phyloP scores from a whole-genome alignment of 2,329 filamentous ascomycete genomes.

The Talaromyces verruculosus region DNA sequence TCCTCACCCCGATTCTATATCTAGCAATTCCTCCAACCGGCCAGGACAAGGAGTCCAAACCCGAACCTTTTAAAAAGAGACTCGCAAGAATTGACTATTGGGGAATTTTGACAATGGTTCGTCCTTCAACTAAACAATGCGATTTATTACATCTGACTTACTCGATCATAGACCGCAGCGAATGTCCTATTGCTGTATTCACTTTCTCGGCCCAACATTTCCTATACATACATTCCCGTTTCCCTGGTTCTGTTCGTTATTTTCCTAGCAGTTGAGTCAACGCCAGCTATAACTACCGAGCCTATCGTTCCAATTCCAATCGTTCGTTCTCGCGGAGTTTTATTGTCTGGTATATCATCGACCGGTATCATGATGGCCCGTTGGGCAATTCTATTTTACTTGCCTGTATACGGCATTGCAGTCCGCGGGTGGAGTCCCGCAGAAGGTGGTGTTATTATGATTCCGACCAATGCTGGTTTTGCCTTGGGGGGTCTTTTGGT shows the following conservation, averaged over 20 bases:
- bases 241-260: conserved; percentile 59
- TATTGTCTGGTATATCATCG: conserved; percentile 72
- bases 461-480: conserved; percentile 81
- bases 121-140: conserved; percentile 24
- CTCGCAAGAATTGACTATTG: conserved; percentile 71
- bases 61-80: conserved; percentile 27
- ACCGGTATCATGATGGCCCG: conserved; percentile 77
- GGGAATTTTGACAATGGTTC: conserved; percentile 66
- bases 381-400: conserved; percentile 79
- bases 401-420: conserved; percentile 75
- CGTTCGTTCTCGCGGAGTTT: conserved; percentile 66
- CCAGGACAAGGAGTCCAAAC: conserved; percentile 40
- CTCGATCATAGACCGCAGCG: conserved; percentile 52
- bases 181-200: conserved; percentile 72
- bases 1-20: conserved; percentile 63
- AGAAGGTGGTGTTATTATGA: conserved; percentile 69
- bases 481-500: conserved; percentile 70
- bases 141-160: not conserved
- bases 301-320: conserved; percentile 74
- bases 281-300: conserved; percentile 54
- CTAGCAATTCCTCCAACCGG: conserved; percentile 61
- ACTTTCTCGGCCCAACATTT: conserved; percentile 64
- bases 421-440: conserved; percentile 70
- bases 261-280: conserved; percentile 63
- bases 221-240: conserved; percentile 59